phyloP scores from a whole-genome alignment of 306 rosid species.

The Cucumis melo region DNA sequence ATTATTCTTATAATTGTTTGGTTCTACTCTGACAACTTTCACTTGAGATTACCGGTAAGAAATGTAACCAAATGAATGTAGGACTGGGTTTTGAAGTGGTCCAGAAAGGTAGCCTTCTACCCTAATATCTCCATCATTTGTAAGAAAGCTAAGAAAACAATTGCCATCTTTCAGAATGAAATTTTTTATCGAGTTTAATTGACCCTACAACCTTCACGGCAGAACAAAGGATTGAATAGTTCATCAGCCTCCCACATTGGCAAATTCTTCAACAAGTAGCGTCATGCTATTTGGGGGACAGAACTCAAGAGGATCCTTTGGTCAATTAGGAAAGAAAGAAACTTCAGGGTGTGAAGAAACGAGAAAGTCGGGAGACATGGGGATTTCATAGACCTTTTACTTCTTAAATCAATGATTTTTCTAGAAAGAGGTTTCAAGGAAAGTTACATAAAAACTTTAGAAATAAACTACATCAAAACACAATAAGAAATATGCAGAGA shows the following conservation, averaged over 20 bases:
- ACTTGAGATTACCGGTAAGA: too few species aligned
- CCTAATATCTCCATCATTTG: neutral
- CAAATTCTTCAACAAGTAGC: neutral
- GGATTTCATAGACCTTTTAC: neutral
- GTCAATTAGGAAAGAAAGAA: neutral
- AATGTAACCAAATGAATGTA: neutral
- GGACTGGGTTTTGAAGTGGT: neutral
- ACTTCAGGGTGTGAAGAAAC: neutral
- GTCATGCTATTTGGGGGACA: neutral
- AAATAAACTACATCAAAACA: neutral
- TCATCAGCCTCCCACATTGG: neutral
- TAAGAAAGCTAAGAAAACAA: neutral
- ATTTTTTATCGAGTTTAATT: neutral
- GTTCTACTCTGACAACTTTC: too few species aligned
- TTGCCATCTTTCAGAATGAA: neutral
- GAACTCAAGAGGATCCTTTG: neutral
- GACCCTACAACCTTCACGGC: neutral
- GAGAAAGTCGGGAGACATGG: neutral
- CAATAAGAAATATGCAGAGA: neutral
- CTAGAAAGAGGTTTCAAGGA: neutral
- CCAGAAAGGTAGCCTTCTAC: neutral
- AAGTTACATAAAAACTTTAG: neutral
- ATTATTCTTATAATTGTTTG: too few species aligned
- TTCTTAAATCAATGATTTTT: too few species aligned
- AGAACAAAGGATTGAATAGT: neutral